Evolutionary conservation across 1,284 basidiomycete species (phyloP), one percentile per base, ranked within the genome.

Genomic region (Athelia sp.): DNA sequence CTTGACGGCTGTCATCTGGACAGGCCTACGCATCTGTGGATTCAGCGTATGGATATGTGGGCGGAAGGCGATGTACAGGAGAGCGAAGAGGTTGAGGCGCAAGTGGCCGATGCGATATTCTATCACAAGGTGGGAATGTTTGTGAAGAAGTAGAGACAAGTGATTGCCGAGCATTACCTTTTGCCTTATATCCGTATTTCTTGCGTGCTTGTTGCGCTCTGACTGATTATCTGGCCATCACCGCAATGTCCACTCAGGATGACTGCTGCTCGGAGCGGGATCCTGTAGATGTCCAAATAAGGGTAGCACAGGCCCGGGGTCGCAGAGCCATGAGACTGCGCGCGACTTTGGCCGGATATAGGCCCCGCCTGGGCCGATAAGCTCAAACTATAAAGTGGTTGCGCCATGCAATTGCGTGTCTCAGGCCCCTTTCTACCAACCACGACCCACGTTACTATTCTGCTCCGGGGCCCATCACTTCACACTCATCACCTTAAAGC

Each of bases 1-100:
- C 79, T 82, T 52, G 82, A 78, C 55, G 82, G 84, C 9, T 88
- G 85, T 56, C 67, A 66, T 51, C 53, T 87, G 42, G 79, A 84
- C 56, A 68, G 79, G 10, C 78, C 80, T 15, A 77, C 78, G 3
- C 72, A 86, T 61, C 18, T 70, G 1, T 81, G 74, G 70, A 59
- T 86, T 13, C 66, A 71, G 29, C 64, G 70, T 44, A 60, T 74
- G 57, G 61, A 60, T 46, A 63, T 67, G 22, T 79, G 74, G 74
- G 65, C 58, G 35, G 70, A 76, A 48, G 57, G 58, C 35, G 61
- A 64, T n/a, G 46, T 75, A 13, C 79, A 74, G 69, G 70, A 69
- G 1, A 72, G 75, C 54, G 68, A 73, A 2, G 26, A 29, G 26
- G 69, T 60, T 8, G 75, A 79, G 50, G 70, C 61, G 9, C 74